phyloP scores from a whole-genome alignment of 2,329 filamentous ascomycete genomes.

The Periconia digitata region DNA sequence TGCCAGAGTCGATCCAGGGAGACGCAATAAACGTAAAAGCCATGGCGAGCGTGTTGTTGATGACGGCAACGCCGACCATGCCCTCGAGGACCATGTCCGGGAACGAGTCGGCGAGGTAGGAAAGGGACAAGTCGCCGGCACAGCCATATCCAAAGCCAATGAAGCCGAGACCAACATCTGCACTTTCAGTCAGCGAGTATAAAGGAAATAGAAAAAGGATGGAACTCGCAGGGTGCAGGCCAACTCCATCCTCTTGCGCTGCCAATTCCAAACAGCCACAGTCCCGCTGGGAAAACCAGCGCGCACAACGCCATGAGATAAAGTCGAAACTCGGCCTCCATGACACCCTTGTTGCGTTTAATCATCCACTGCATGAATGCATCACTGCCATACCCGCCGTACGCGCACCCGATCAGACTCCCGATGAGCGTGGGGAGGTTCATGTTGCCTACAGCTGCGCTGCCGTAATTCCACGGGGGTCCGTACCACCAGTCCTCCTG shows the following conservation, averaged over 20 bases:
- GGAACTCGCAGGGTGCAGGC: conserved; percentile 49
- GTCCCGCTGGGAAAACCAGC: conserved; percentile 53
- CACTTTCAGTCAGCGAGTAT: background rate
- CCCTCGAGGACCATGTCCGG: conserved; percentile 24
- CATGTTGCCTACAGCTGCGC: conserved; percentile 59
- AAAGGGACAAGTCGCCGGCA: conserved; percentile 53
- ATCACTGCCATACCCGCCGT: conserved; percentile 61
- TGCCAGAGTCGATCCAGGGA: conserved; percentile 19
- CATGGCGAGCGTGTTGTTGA: conserved; percentile 22
- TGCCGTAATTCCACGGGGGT: conserved; percentile 57
- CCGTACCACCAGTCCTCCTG: conserved; percentile 59
- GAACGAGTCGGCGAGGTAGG: conserved; percentile 21
- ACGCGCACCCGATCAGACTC: conserved; percentile 58
- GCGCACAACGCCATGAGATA: conserved; percentile 56
- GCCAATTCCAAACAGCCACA: conserved; percentile 58
- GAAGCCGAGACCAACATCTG: conserved; percentile 56
- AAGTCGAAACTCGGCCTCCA: conserved; percentile 58
- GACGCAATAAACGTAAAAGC: conserved; percentile 19
- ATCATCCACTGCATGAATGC: conserved; percentile 59
- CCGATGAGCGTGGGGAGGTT: conserved; percentile 59
- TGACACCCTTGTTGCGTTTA: conserved; percentile 55
- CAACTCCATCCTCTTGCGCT: conserved; percentile 55
- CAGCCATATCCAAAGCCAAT: conserved; percentile 64
- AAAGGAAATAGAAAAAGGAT: no score
- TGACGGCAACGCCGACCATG: conserved; percentile 23